A percentile compares a stretch with the other conserved stretches of the same genome.
phyloP scores from a whole-genome alignment of 768 basidiomycete genomes.

The Boletus tylopilopsis region DNA sequence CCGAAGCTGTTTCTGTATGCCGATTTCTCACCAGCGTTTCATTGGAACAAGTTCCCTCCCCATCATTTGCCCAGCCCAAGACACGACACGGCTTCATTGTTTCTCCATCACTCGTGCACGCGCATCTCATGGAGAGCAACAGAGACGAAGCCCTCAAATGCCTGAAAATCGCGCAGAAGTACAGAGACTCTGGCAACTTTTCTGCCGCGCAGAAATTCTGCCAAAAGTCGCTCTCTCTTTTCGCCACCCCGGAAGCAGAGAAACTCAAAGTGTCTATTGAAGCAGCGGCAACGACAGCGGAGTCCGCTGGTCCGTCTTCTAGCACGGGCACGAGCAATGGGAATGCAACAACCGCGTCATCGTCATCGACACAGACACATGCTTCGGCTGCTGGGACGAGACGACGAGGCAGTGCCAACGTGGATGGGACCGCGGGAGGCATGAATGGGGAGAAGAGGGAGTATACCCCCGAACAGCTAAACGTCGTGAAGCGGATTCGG shows the following conservation, averaged over 20 bases:
- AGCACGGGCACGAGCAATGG: constrained; percentile 29
- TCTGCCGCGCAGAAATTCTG: constrained; percentile 84
- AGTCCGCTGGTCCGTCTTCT: constrained; percentile 40
- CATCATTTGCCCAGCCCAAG: neutral
- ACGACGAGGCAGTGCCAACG: constrained; percentile 46
- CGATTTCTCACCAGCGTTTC: constrained; percentile 24
- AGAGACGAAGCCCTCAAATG: constrained; percentile 87
- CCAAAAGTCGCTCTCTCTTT: constrained; percentile 81
- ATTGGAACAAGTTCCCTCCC: constrained; percentile 2
- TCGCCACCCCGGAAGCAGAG: constrained; percentile 71
- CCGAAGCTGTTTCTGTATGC: constrained; percentile 2
- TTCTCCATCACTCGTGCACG: constrained; percentile 9
- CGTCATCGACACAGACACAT: constrained; percentile 61
- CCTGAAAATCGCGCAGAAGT: constrained; percentile 72
- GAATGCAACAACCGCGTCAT: constrained; percentile 37
- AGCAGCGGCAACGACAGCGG: constrained; percentile 38
- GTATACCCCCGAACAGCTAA: constrained; percentile 79
- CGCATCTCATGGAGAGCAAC: constrained; percentile 69
- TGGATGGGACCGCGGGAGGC: constrained; percentile 54
- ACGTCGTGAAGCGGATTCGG: constrained; percentile 82
- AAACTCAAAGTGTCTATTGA: constrained; percentile 67
- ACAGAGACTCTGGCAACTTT: constrained; percentile 68
- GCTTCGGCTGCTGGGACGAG: constrained; percentile 71
- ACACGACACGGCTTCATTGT: constrained; percentile 6
- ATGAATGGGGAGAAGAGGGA: constrained; percentile 75